Evolutionary conservation across 2,329 filamentous ascomycete species (phyloP).

Genomic region (Boeremia exigua): DNA sequence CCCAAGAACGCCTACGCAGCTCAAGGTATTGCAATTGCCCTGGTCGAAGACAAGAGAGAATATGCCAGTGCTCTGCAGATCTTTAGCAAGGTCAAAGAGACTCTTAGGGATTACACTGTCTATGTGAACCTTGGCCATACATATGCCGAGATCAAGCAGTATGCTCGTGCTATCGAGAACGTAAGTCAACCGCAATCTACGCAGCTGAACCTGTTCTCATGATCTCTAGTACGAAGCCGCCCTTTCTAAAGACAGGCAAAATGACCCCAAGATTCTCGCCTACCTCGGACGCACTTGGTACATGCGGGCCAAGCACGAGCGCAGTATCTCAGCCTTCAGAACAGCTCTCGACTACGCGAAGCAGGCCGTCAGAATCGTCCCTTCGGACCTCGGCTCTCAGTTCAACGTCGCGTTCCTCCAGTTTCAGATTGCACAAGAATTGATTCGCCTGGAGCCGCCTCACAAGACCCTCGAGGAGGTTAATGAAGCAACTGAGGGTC

Average conservation of each 20-base stretch:
- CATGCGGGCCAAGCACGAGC: conserved; percentile 75
- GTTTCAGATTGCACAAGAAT: conserved; percentile 85
- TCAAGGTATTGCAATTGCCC: conserved; percentile 91
- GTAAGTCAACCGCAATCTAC: conserved; percentile 45
- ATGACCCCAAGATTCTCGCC: conserved; percentile 79
- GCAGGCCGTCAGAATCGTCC: conserved; percentile 76
- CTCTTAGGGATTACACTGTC: conserved; percentile 84
- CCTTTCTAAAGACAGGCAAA: conserved; percentile 77
- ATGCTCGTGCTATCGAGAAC: conserved; percentile 86
- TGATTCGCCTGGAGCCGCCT: conserved; percentile 75
- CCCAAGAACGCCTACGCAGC: conserved; percentile 95
- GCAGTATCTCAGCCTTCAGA: conserved; percentile 66
- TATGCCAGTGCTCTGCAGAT: conserved; percentile 81
- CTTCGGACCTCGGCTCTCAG: conserved; percentile 87
- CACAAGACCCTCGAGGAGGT: conserved; percentile 82
- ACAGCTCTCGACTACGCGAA: conserved; percentile 68
- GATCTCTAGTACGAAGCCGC: conserved; percentile 76
- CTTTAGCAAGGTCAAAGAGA: conserved; percentile 89
- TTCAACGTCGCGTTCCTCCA: conserved; percentile 99
- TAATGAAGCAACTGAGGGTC: conserved; percentile 76
- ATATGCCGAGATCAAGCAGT: conserved; percentile 89
- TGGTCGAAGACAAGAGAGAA: conserved; percentile 94
- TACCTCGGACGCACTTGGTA: conserved; percentile 90
- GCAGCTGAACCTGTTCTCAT: conserved; percentile 16
- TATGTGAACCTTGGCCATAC: conserved; percentile 94